Evolutionary conservation across 331 rosid species (phyloP).

Genomic region (Acacia pycnantha): DNA sequence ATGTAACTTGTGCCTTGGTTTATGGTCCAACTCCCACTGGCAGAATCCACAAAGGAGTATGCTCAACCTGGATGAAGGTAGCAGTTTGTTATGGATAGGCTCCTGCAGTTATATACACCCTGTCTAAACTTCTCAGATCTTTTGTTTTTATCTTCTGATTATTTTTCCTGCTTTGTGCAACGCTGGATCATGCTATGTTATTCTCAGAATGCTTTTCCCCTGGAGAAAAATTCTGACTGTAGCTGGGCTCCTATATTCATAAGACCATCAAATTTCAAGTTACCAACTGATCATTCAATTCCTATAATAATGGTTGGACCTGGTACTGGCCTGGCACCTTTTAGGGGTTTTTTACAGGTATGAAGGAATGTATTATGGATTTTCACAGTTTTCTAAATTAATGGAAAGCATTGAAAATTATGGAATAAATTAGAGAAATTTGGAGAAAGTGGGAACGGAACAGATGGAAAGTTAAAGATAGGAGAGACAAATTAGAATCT

Average conservation of each 20-base stretch:
- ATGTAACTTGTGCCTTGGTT: conserved; percentile 96
- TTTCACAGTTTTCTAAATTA: conserved; percentile 8
- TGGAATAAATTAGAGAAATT: background rate
- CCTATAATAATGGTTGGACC: conserved; percentile 98
- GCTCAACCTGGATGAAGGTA: conserved; percentile 99
- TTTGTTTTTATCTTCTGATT: conserved; percentile 18
- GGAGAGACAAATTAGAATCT: conserved; percentile 5
- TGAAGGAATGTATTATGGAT: conserved; percentile 12
- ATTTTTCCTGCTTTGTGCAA: conserved; percentile 2
- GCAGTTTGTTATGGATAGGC: conserved; percentile 16
- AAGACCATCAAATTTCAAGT: conserved; percentile 90
- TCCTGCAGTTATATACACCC: conserved; percentile 13
- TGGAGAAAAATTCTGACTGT: conserved; percentile 68
- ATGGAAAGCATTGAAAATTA: conserved; percentile 10
- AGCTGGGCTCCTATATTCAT: conserved; percentile 94
- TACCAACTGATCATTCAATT: conserved; percentile 70
- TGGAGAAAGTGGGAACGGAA: background rate
- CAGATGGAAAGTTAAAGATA: background rate
- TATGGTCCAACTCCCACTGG: conserved; percentile 92
- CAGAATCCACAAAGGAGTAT: conserved; percentile 96
- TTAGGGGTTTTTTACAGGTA: conserved; percentile 98
- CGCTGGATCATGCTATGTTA: conserved; percentile 20
- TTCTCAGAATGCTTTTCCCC: conserved; percentile 73
- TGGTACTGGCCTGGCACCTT: conserved; percentile 99
- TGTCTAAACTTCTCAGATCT: conserved; percentile 4